These are phyloP conservation scores for Hypoxylon crocopeplum DNA, from an alignment of 495 filamentous ascomycete species.

Conservation along the genomic window DNA sequence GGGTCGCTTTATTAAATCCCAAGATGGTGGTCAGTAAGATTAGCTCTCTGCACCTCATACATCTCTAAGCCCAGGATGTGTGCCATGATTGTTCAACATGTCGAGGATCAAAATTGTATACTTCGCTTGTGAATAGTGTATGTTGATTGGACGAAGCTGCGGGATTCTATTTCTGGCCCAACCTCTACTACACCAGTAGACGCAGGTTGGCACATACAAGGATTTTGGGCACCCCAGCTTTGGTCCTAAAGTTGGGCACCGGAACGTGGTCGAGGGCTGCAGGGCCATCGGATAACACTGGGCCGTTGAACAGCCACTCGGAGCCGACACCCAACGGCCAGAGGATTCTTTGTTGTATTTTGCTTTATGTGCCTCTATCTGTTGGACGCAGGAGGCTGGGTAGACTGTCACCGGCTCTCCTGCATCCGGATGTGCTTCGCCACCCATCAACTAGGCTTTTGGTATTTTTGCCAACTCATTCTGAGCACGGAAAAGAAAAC, in stretches of 20 bases:
- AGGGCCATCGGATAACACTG: constrained; percentile 2
- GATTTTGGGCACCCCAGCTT: not conserved
- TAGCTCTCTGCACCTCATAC: not conserved
- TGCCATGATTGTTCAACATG: not conserved
- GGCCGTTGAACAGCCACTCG: constrained; percentile 19
- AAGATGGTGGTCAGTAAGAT: not conserved
- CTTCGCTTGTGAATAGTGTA: constrained; percentile 15
- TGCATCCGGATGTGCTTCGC: not conserved
- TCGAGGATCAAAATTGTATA: not conserved
- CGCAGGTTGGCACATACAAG: not conserved
- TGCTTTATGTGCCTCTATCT: too few relatives aligned
- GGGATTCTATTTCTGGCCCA: constrained; percentile 23
- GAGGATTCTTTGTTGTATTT: too few relatives aligned
- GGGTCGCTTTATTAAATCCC: constrained; percentile 5
- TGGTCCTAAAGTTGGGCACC: constrained; percentile 7
- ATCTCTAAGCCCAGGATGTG: not conserved
- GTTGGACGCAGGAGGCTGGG: too few relatives aligned
- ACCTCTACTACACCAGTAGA: too few relatives aligned
- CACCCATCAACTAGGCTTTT: not conserved
- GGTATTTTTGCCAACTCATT: not conserved
- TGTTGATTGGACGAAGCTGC: constrained; percentile 14
- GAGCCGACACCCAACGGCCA: not conserved
- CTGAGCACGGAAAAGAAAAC: not conserved
- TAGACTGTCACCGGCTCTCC: too few relatives aligned
- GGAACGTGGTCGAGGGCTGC: too few relatives aligned